Evolutionary conservation across 768 basidiomycete species (phyloP).

Genomic region (Termitomyces sp.): DNA sequence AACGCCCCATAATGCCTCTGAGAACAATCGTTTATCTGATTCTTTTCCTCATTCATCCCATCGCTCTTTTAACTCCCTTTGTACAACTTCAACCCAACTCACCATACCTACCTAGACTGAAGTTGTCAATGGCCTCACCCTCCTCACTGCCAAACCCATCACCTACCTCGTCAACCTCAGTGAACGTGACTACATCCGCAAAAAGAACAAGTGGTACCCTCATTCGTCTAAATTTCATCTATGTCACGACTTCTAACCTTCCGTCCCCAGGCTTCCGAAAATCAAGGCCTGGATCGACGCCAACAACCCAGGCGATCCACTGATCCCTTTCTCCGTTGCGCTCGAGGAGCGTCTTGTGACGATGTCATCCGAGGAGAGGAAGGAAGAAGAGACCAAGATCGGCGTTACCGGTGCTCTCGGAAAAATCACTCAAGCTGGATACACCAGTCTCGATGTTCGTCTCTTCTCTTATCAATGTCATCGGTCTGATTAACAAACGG

Average conservation of each 20-base stretch:
- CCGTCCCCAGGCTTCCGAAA: slow-evolving; percentile 67
- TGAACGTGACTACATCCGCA: slow-evolving; percentile 90
- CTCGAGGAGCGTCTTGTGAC: slow-evolving; percentile 83
- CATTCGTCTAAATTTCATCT: background rate
- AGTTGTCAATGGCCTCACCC: slow-evolving; percentile 80
- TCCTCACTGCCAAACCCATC: slow-evolving; percentile 95
- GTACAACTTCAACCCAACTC: slow-evolving; percentile 10
- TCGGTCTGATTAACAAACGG: background rate
- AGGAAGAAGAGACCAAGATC: slow-evolving; percentile 68
- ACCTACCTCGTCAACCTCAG: slow-evolving; percentile 97
- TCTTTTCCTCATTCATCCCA: slow-evolving; percentile 1
- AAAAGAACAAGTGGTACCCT: slow-evolving; percentile 95
- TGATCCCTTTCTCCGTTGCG: slow-evolving; percentile 96
- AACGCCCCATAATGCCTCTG: slow-evolving; percentile 66
- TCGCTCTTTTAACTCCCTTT: background rate
- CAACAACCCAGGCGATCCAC: slow-evolving; percentile 90
- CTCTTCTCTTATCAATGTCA: background rate
- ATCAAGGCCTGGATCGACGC: slow-evolving; percentile 98
- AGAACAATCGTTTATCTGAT: slow-evolving; percentile 44
- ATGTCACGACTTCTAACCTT: background rate
- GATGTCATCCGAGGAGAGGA: slow-evolving; percentile 63
- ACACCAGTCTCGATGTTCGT: slow-evolving; percentile 75
- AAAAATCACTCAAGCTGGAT: slow-evolving; percentile 95
- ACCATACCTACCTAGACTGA: slow-evolving; percentile 56
- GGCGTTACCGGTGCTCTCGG: slow-evolving; percentile 74